phyloP scores from a whole-genome alignment of 1,284 basidiomycete species.

The Testicularia cyperi region DNA sequence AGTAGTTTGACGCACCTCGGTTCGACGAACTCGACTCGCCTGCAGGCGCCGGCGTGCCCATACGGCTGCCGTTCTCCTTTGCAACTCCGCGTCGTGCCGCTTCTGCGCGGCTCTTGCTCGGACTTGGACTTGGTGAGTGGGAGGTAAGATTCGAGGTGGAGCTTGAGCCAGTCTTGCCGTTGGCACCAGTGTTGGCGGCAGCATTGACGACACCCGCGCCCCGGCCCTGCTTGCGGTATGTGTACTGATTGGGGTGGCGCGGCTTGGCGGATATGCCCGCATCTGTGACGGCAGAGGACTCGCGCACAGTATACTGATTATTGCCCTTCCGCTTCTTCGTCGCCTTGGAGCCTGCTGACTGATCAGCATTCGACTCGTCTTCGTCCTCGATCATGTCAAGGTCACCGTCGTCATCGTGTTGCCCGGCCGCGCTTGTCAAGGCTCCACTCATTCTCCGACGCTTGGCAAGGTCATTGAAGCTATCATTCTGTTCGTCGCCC shows the following conservation, averaged over 20 bases:
- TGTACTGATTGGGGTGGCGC: constrained; percentile 67
- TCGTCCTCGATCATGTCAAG: constrained; percentile 26
- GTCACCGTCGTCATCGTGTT: constrained; percentile 10
- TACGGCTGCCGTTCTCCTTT: constrained; percentile 34
- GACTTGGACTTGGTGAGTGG: constrained; percentile 48
- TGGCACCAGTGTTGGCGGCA: constrained; percentile 7
- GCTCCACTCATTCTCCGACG: constrained; percentile 41
- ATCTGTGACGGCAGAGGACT: constrained; percentile 23
- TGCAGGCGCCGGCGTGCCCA: constrained; percentile 42
- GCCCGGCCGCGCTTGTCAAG: constrained; percentile 7
- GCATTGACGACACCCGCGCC: constrained; percentile 16
- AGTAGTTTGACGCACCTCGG: constrained; percentile 62
- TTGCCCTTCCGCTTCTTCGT: constrained; percentile 37
- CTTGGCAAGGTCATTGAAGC: constrained; percentile 27
- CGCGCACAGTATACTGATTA: constrained; percentile 27
- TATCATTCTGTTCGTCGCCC: constrained; percentile 14
- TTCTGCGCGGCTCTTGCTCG: constrained; percentile 38
- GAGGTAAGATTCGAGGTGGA: constrained; percentile 37
- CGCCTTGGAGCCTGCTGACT: neutral
- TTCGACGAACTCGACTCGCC: constrained; percentile 11
- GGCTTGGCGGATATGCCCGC: constrained; percentile 33
- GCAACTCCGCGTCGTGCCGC: constrained; percentile 24
- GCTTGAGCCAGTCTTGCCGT: constrained; percentile 23
- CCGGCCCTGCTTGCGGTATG: constrained; percentile 64
- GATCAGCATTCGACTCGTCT: neutral